phyloP scores from a whole-genome alignment of 805 yeast species.

The Hanseniaspora lachancei region DNA sequence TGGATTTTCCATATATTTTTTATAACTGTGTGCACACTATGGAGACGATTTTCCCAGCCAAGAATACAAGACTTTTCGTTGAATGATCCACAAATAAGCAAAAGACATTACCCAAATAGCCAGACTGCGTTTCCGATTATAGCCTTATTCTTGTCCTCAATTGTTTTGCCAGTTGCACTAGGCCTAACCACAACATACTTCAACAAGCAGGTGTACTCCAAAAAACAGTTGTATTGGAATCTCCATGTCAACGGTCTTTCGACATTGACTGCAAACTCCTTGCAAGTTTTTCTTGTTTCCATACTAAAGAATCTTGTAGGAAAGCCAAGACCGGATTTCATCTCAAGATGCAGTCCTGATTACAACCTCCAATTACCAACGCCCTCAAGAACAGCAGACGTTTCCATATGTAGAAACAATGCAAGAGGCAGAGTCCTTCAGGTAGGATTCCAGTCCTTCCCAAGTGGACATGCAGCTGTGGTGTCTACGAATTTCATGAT shows the following conservation, averaged over 20 bases:
- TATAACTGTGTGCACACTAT: background rate
- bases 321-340: conserved; percentile 10
- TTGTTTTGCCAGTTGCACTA: background rate
- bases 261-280: conserved; percentile 9
- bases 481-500: conserved; percentile 10
- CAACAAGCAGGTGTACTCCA: conserved; percentile 1
- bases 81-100: conserved; percentile 6
- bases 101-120: conserved; percentile 2
- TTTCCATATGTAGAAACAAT: conserved; percentile 1
- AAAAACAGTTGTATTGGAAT: conserved; percentile 10
- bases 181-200: background rate
- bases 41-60: conserved; percentile 10
- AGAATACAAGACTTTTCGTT: conserved; percentile 11
- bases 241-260: conserved; percentile 5
- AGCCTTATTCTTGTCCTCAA: background rate
- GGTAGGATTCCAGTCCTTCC: conserved; percentile 12
- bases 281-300: conserved; percentile 10
- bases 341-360: conserved; percentile 9
- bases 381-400: conserved; percentile 2
- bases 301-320: conserved; percentile 8
- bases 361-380: background rate
- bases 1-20: conserved; percentile 7
- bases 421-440: background rate
- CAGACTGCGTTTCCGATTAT: conserved; percentile 7
- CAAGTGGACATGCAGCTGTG: conserved; percentile 13